These are phyloP conservation scores for Cladobotryum mycophilum DNA, from an alignment of 2,329 filamentous ascomycete species.

Conservation along the genomic window DNA sequence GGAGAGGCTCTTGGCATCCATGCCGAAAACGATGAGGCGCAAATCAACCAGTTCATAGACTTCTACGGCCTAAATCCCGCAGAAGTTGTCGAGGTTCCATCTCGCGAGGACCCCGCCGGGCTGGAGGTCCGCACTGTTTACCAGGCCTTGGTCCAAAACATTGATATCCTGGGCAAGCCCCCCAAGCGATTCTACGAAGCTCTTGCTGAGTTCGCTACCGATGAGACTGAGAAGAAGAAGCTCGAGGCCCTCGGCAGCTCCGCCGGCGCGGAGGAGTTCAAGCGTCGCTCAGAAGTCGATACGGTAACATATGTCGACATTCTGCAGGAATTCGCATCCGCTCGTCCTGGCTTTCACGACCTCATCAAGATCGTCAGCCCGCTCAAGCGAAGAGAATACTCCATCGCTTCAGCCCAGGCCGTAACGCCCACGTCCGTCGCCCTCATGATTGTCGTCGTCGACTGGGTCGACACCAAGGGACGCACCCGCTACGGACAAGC, in stretches of 20 bases:
- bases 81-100: conserved; percentile 85
- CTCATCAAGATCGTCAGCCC: conserved; percentile 81
- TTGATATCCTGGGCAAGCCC: conserved; percentile 94
- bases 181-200: conserved; percentile 97
- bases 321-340: conserved; percentile 81
- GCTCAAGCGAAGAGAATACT: conserved; percentile 96
- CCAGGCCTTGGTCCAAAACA: conserved; percentile 83
- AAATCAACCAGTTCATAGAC: conserved; percentile 80
- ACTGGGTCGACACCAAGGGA: conserved; percentile 85
- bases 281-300: conserved; percentile 84
- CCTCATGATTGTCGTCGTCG: conserved; percentile 94
- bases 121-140: conserved; percentile 87
- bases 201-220: conserved; percentile 76
- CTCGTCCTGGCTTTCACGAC: conserved; percentile 81
- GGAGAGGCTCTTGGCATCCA: conserved; percentile 96
- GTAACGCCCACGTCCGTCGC: conserved; percentile 85
- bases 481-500: conserved; percentile 89
- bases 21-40: conserved; percentile 77
- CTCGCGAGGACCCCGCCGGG: conserved; percentile 66
- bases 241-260: conserved; percentile 70
- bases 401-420: conserved; percentile 95
- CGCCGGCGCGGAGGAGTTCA: conserved; percentile 84
- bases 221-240: conserved; percentile 75
- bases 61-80: conserved; percentile 80
- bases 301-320: conserved; percentile 88